Conservation (phyloP, 2,329 filamentous ascomycete species). For the Coniosporium tulheliwenetii region DNA sequence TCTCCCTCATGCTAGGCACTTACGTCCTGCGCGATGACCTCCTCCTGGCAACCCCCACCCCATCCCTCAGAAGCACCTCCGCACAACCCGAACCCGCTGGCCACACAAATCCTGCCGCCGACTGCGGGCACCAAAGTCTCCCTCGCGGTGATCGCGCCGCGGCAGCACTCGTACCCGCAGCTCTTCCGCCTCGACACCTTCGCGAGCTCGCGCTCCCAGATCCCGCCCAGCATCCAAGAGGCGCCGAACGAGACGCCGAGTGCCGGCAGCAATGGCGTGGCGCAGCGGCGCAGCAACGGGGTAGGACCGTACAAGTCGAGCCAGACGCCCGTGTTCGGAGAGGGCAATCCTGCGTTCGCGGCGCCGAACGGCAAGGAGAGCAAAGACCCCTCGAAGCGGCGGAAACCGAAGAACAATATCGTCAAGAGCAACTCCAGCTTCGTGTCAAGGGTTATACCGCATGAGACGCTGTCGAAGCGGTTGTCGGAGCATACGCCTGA, state of each 20-base stretch:
- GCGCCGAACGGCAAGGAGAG: constrained; percentile 51
- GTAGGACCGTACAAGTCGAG: constrained; percentile 1
- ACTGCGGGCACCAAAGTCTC: constrained; percentile 75
- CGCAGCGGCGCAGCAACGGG: constrained; percentile 11
- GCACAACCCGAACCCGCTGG: constrained; percentile 77
- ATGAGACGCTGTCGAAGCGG: constrained; percentile 66
- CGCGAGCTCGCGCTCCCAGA: constrained; percentile 22
- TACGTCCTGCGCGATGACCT: constrained; percentile 86
- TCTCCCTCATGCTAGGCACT: constrained; percentile 43
- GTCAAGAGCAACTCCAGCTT: constrained; percentile 98
- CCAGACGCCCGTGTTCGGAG: constrained; percentile 58
- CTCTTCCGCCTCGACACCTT: constrained; percentile 24
- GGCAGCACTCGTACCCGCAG: constrained; percentile 24
- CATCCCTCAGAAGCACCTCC: constrained; percentile 87
- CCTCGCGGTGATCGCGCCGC: constrained; percentile 52
- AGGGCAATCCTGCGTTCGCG: constrained; percentile 62
- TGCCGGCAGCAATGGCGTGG: constrained; percentile 20
- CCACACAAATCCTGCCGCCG: constrained; percentile 70
- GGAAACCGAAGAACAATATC: constrained; percentile 96
- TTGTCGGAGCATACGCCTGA: constrained; percentile 63
- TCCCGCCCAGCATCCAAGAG: constrained; percentile 32
- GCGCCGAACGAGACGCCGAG: constrained; percentile 12
- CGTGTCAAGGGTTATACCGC: constrained; percentile 87
- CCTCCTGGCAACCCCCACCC: constrained; percentile 81
- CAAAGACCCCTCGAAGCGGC: constrained; percentile 50